Base-by-base conservation (phyloP, 2,329 filamentous ascomycete genomes). In the Teratosphaeria gauchensis region DNA sequence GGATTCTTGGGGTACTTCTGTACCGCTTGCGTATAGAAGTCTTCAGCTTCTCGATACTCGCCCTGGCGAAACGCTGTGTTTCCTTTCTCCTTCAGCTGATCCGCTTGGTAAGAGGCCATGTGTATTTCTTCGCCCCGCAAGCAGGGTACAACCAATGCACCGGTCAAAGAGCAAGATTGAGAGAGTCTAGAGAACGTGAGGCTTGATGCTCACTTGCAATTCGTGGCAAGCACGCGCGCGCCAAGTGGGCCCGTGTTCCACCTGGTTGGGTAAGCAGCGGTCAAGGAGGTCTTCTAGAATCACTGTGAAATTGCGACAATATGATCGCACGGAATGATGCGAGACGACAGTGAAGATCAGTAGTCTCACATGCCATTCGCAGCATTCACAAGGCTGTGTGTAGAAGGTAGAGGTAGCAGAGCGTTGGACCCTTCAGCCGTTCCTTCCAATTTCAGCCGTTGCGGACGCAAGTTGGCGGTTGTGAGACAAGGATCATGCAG, bases 1-100 rank as follows among this genome's bases (percentile, higher is more conserved):
- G 88, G 84, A 70, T 95, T 94, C 58, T 78, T 81, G 3, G 88
- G 82, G 73, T 95, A 89, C 70, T 85, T 84, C 66, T 88, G 84
- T 66, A 96, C 91, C 77, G 89, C 89, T 56, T 68, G 65, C 4
- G 86, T 87, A 73, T 92, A 92, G 59, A 85, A 75, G 21, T 78
- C 79, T 62, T 90, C 87, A 42, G 89, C 89, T 28, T 76, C 79
- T 4, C 75, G 72, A 68, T 81, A 92, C 65, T 92, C 84, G 61
- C 82, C 83, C 8, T 77, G 74, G 61, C 83, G 80, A 73, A 88
- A 92, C 69, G 79, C 80, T 56, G 76, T 77, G 72, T 89, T 89
- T 63, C 86, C 86, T 56, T 77, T 71, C 58, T 73, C 74, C 63
- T 80, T 80, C 31, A 80, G 72, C 62, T 75, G 72, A 57, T 80